These are phyloP conservation scores for Helicocarpus griseus DNA, from an alignment of 2,329 filamentous ascomycete genomes.

Conservation along the genomic window DNA sequence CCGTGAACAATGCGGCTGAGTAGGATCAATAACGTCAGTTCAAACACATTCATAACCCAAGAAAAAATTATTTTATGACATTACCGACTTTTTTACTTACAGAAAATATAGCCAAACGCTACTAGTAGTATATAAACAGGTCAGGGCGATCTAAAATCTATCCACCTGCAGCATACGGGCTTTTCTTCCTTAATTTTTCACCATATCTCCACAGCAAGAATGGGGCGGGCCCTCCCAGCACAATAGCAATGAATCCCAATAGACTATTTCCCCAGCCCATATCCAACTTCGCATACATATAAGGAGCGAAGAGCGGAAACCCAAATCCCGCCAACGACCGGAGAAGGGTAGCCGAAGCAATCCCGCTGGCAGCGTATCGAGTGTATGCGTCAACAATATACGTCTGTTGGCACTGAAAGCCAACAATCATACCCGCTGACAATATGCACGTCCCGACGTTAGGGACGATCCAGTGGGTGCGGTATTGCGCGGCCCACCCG, in stretches of 20 bases:
- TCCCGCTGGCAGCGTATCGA: slow-evolving; percentile 39
- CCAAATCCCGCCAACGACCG: slow-evolving; percentile 39
- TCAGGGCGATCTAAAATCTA: no score
- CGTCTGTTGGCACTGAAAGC: slow-evolving; percentile 21
- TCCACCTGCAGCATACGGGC: not conserved
- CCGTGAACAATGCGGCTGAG: no score
- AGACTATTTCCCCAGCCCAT: slow-evolving; percentile 43
- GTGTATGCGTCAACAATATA: slow-evolving; percentile 51
- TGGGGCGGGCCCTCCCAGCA: slow-evolving; percentile 24
- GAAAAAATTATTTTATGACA: no score
- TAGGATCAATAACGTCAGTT: no score
- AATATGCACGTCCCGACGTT: slow-evolving; percentile 12
- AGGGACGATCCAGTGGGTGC: slow-evolving; percentile 50
- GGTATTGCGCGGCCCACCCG: slow-evolving; percentile 46
- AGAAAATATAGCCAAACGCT: no score
- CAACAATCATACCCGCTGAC: slow-evolving; percentile 6
- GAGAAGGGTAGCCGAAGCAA: slow-evolving; percentile 46
- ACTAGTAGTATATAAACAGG: no score
- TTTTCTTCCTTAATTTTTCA: slow-evolving; percentile 1
- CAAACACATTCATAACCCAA: no score
- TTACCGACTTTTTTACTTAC: no score
- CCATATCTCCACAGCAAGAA: slow-evolving; percentile 4
- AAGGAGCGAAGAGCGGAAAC: slow-evolving; percentile 50
- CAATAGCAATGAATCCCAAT: slow-evolving; percentile 46
- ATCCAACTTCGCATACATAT: slow-evolving; percentile 37